These are phyloP conservation scores for Monilinia laxa DNA, from an alignment of 2,329 filamentous ascomycete species.

Conservation along the genomic window DNA sequence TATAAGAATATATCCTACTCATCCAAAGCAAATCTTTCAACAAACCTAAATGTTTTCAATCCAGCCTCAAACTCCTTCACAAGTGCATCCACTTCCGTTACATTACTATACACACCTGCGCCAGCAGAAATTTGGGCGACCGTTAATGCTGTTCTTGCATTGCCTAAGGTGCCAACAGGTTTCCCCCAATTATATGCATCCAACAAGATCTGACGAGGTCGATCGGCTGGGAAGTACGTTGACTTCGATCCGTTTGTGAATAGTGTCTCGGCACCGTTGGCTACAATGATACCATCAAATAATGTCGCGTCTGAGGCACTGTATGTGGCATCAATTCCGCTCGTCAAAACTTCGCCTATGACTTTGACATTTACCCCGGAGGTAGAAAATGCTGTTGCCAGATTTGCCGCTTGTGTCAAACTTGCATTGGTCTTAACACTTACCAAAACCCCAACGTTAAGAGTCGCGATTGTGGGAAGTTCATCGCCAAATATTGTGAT, in stretches of 20 bases:
- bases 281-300: constrained; percentile 64
- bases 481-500: constrained; percentile 59
- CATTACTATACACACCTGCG: constrained; percentile 10
- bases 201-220: constrained; percentile 62
- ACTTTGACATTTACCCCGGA: constrained; percentile 57
- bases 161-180: constrained; percentile 51
- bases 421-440: constrained; percentile 31
- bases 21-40: constrained; percentile 62
- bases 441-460: constrained; percentile 63
- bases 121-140: background rate
- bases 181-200: constrained; percentile 69
- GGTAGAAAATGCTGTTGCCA: constrained; percentile 51
- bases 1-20: background rate
- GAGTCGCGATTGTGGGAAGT: constrained; percentile 59
- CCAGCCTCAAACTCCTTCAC: constrained; percentile 54
- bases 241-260: constrained; percentile 49
- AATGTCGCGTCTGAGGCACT: constrained; percentile 59
- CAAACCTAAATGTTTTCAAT: constrained; percentile 63
- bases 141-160: background rate
- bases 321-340: constrained; percentile 63
- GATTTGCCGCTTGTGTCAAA: constrained; percentile 48
- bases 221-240: constrained; percentile 61
- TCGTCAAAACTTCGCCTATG: constrained; percentile 57
- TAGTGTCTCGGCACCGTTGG: constrained; percentile 52
- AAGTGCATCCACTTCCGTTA: constrained; percentile 36